Evolutionary conservation across 768 basidiomycete genomes (phyloP), one percentile per base, ranked within the genome.

Genomic region (Solioccasus polychromus): DNA sequence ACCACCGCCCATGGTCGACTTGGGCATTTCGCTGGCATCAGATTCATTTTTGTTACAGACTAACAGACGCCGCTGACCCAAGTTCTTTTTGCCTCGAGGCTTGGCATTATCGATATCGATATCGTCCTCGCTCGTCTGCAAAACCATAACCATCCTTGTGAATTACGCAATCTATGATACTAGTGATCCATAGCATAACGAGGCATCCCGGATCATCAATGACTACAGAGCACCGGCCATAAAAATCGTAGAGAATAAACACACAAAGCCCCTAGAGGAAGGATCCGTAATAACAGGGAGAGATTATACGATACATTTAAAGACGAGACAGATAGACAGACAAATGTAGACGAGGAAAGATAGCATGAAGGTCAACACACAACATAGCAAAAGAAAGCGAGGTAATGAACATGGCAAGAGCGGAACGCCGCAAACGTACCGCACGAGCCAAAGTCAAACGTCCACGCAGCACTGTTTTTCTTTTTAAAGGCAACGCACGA

Each of bases 61-160:
- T n/a, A n/a, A n/a, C n/a, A n/a, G n/a, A n/a, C n/a, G n/a, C n/a
- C n/a, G n/a, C n/a, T n/a, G n/a, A n/a, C n/a, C n/a, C n/a, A n/a
- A n/a, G n/a, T n/a, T 44, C 37, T 3, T 28, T 18, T 8, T 31
- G 53, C 54, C 56, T 46, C 55, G 47, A 42, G 55, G 55, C 54
- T 32, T 30, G 10, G n/a, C n/a, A n/a, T n/a, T n/a, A n/a, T n/a
- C n/a, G n/a, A n/a, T n/a, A n/a, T n/a, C 26, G 6, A 26, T 11
- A 6, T 26, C 26, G 6, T 11, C 26, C 26, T 26, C 11, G 11
- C 26, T 6, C 26, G 6, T 11, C 7, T 26, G 11, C 26, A 26
- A 11, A 26, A 26, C 11, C 14, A 31, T 5, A 5, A 5, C 5
- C 11, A 31, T 9, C 9, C 11, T 31, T 31, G 11, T 31, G 14